Percentiles rank a stretch among this genome's conserved stretches.
Conservation (phyloP, 306 rosid species). For the Cyamopsis tetragonoloba region DNA sequence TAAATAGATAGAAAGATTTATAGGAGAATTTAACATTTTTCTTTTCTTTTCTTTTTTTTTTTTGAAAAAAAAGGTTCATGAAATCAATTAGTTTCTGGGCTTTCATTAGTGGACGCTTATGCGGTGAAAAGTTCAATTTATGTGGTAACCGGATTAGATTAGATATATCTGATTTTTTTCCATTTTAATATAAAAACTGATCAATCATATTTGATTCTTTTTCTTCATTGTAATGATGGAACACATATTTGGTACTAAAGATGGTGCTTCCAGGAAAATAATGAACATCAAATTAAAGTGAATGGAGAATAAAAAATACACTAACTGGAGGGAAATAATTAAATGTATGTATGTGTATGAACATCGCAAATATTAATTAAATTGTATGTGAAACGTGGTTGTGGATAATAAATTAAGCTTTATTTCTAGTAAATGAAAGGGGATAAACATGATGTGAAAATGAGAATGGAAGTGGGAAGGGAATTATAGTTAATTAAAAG, state of each 20-base stretch:
- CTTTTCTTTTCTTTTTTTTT: no score
- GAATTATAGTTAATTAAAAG: no score
- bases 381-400: background rate
- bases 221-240: conserved; percentile 29
- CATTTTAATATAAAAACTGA: conserved; percentile 1
- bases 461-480: background rate
- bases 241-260: conserved; percentile 18
- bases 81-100: conserved; percentile 12
- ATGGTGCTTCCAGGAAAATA: conserved; percentile 14
- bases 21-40: no score
- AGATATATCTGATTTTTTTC: conserved; percentile 22
- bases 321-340: background rate
- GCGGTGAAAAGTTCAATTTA: conserved; percentile 34
- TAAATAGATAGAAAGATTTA: no score
- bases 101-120: conserved; percentile 24
- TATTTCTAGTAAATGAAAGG: background rate
- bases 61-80: no score
- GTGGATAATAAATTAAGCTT: background rate
- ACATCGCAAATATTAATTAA: background rate
- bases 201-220: conserved; percentile 13
- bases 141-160: background rate
- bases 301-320: conserved; percentile 4
- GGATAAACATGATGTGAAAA: no score
- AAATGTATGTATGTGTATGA: no score
- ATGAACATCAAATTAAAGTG: conserved; percentile 31